Evolutionary conservation across 2,329 filamentous ascomycete genomes (phyloP).

Genomic region (Laburnicola sp.): DNA sequence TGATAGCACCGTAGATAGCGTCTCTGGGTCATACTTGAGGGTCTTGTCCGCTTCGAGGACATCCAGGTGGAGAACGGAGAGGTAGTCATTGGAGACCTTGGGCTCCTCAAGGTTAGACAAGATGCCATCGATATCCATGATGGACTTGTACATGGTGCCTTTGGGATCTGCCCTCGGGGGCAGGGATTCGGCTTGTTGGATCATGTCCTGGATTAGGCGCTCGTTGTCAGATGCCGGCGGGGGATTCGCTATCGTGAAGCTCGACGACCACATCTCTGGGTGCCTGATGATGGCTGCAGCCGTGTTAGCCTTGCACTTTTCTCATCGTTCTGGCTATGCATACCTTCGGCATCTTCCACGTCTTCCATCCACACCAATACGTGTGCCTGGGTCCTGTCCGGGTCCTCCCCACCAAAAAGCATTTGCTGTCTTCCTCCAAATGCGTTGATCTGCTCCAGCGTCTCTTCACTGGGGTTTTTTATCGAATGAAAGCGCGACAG

Average conservation of each 20-base stretch:
- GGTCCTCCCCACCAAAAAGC: constrained; percentile 44
- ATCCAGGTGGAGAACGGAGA: constrained; percentile 19
- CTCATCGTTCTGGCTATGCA: background rate
- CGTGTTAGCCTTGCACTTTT: constrained; percentile 19
- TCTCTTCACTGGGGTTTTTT: constrained; percentile 45
- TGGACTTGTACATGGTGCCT: constrained; percentile 28
- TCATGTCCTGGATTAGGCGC: constrained; percentile 42
- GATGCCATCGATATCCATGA: constrained; percentile 25
- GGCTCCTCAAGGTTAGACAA: constrained; percentile 25
- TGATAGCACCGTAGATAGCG: constrained; percentile 15
- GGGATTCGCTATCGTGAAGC: constrained; percentile 40
- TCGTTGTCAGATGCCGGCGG: constrained; percentile 40
- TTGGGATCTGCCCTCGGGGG: constrained; percentile 32
- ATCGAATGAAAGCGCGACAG: constrained; percentile 54
- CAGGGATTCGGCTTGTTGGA: constrained; percentile 39
- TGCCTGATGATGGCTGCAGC: constrained; percentile 31
- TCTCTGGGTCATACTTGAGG: constrained; percentile 15
- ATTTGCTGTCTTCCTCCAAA: constrained; percentile 48
- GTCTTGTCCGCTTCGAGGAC: constrained; percentile 28
- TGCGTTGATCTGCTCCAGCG: constrained; percentile 52
- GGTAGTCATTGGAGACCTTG: constrained; percentile 34
- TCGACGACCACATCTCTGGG: constrained; percentile 17
- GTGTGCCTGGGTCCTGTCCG: constrained; percentile 27
- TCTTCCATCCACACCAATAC: constrained; percentile 49
- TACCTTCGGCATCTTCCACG: constrained; percentile 43